Evolutionary conservation across 768 basidiomycete genomes (phyloP).

Genomic region (Suillus occidentalis): DNA sequence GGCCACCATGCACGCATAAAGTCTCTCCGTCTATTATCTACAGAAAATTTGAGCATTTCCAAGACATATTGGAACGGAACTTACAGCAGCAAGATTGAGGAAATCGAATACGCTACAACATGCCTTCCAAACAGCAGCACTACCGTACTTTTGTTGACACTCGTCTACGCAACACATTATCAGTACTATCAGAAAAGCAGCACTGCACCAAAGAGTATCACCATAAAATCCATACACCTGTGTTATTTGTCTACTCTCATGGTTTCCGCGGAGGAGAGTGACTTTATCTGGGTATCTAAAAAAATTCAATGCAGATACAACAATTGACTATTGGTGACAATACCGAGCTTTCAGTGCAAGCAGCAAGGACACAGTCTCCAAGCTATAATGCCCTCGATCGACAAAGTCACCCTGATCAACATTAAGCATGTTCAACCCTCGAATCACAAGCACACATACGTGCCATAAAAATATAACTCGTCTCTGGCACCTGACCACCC

Average conservation of each 20-base stretch:
- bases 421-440: constrained; percentile 25
- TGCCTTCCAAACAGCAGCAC: constrained; percentile 93
- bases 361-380: constrained; percentile 91
- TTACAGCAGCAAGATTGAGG: constrained; percentile 89
- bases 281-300: constrained; percentile 89
- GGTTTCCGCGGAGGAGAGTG: constrained; percentile 90
- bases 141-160: constrained; percentile 97
- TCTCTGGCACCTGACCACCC: constrained; percentile 83
- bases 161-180: constrained; percentile 57
- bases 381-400: constrained; percentile 92
- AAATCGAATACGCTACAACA: constrained; percentile 97
- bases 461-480: constrained; percentile 96
- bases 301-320: constrained; percentile 11
- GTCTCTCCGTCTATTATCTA: constrained; percentile 94
- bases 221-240: constrained; percentile 99
- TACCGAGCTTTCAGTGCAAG: constrained; percentile 88
- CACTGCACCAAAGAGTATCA: constrained; percentile 34
- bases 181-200: not conserved
- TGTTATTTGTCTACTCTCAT: constrained; percentile 96
- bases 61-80: constrained; percentile 21
- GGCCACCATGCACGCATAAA: constrained; percentile 93
- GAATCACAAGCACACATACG: constrained; percentile 47
- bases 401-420: constrained; percentile 89
- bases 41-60: not conserved
- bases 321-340: constrained; percentile 13